phyloP scores from a whole-genome alignment of 2,329 filamentous ascomycete species.

The Verruconis gallopava region DNA sequence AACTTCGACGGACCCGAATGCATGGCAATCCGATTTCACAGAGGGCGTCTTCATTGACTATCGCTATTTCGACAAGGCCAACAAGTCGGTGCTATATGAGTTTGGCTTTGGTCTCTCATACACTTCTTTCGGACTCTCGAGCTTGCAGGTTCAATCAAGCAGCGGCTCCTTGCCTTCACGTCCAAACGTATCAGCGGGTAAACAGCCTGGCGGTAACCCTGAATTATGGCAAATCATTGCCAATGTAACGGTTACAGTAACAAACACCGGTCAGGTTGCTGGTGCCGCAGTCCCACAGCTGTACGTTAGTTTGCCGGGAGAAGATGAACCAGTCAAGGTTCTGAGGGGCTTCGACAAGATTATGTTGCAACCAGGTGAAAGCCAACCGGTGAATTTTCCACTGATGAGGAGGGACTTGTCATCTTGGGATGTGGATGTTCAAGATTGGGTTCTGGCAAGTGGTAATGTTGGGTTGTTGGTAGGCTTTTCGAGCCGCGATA shows the following conservation, averaged over 20 bases:
- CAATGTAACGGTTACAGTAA: slow-evolving; percentile 48
- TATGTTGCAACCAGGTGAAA: slow-evolving; percentile 7
- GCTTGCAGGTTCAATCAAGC: slow-evolving; percentile 31
- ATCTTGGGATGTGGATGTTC: slow-evolving; percentile 10
- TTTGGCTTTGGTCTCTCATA: slow-evolving; percentile 50
- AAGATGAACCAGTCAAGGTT: slow-evolving; percentile 20
- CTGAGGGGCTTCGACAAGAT: slow-evolving; percentile 15
- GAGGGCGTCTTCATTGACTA: slow-evolving; percentile 47
- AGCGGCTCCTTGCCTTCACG: slow-evolving; percentile 34
- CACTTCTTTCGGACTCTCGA: slow-evolving; percentile 47
- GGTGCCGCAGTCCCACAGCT: slow-evolving; percentile 57
- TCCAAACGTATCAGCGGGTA: slow-evolving; percentile 16
- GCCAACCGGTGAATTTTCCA: slow-evolving; percentile 2
- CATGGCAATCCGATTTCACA: slow-evolving; percentile 38
- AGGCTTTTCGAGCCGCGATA: slow-evolving; percentile 4
- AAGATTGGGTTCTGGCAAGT: slow-evolving; percentile 10
- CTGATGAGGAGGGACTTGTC: slow-evolving; percentile 11
- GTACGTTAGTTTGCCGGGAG: slow-evolving; percentile 37
- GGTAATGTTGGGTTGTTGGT: slow-evolving; percentile 2
- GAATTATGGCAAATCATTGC: slow-evolving; percentile 21
- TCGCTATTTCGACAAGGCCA: slow-evolving; percentile 50
- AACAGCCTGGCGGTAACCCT: slow-evolving; percentile 18
- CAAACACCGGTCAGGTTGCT: slow-evolving; percentile 42
- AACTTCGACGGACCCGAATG: slow-evolving; percentile 29
- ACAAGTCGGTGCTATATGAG: slow-evolving; percentile 43